Percentiles rank a stretch among this genome's conserved stretches.
phyloP scores from a whole-genome alignment of 2,329 filamentous ascomycete genomes.

The Grosmannia penicillata region DNA sequence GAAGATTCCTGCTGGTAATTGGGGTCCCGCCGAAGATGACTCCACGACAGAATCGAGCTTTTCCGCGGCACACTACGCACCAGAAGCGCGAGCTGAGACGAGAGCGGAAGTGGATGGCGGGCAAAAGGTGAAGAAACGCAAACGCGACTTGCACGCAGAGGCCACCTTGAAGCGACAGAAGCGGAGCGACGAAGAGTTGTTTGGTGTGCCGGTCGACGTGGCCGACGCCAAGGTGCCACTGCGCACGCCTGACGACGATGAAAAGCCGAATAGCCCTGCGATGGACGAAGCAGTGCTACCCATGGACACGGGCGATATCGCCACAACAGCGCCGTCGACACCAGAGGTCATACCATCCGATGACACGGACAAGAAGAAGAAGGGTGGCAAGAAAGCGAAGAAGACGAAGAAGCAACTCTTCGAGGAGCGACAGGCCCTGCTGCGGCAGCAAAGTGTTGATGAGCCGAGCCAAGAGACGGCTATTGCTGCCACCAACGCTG shows the following conservation, averaged over 20 bases:
- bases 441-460: conserved; percentile 36
- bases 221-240: conserved; percentile 34
- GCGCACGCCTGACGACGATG: conserved; percentile 34
- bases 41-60: conserved; percentile 62
- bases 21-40: conserved; percentile 42
- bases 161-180: conserved; percentile 65
- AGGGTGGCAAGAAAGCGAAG: conserved; percentile 54
- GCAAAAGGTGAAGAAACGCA: conserved; percentile 47
- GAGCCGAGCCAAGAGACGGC: conserved; percentile 30
- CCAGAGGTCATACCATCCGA: conserved; percentile 28
- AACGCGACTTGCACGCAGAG: conserved; percentile 54
- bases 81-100: not conserved
- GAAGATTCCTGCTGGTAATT: conserved; percentile 41
- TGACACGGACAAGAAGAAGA: conserved; percentile 30
- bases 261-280: not conserved
- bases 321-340: conserved; percentile 34
- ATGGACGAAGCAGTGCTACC: not conserved
- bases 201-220: conserved; percentile 44
- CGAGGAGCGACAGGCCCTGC: conserved; percentile 48
- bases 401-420: conserved; percentile 67
- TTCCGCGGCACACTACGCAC: conserved; percentile 15
- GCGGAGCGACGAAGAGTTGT: conserved; percentile 65
- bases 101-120: not conserved
- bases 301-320: conserved; percentile 20
- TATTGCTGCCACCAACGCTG: too few relatives aligned